These are phyloP conservation scores for Sporothrix dimorphospora DNA, from an alignment of 2,329 filamentous ascomycete genomes.

Conservation along the genomic window DNA sequence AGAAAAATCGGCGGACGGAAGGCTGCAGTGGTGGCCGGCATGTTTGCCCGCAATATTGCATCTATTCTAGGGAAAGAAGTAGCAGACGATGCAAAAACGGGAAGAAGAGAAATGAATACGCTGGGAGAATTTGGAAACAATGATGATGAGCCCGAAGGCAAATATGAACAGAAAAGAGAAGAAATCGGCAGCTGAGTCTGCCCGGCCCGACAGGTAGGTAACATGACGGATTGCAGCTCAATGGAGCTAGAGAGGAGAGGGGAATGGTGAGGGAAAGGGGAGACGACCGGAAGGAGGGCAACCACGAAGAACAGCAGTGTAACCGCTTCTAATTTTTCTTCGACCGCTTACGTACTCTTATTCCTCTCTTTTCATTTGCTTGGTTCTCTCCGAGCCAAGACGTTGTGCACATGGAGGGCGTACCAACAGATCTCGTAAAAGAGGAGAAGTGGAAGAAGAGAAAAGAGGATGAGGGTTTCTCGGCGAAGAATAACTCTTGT, in stretches of 20 bases:
- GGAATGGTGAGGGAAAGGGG: not conserved
- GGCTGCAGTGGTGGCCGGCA: not conserved
- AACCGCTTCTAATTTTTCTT: not conserved
- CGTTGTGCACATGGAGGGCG: not conserved
- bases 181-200: too few species aligned
- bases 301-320: constrained; percentile 17
- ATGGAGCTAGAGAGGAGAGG: not conserved
- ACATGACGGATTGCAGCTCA: not conserved
- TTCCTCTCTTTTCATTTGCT: not conserved
- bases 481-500: too few species aligned
- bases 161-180: too few species aligned
- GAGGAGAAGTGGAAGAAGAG: not conserved
- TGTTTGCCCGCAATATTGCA: not conserved
- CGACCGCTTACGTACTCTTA: not conserved
- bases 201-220: not conserved
- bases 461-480: not conserved
- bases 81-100: not conserved
- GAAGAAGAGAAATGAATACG: not conserved
- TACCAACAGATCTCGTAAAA: not conserved
- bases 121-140: not conserved
- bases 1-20: constrained; percentile 4
- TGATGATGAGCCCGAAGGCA: too few species aligned
- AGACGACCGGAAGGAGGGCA: not conserved
- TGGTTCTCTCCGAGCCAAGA: not conserved
- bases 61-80: not conserved